Percentiles rank a stretch among this genome's conserved stretches.
Conservation (phyloP, 2,329 filamentous ascomycete species). For the Exophiala mesophila region DNA sequence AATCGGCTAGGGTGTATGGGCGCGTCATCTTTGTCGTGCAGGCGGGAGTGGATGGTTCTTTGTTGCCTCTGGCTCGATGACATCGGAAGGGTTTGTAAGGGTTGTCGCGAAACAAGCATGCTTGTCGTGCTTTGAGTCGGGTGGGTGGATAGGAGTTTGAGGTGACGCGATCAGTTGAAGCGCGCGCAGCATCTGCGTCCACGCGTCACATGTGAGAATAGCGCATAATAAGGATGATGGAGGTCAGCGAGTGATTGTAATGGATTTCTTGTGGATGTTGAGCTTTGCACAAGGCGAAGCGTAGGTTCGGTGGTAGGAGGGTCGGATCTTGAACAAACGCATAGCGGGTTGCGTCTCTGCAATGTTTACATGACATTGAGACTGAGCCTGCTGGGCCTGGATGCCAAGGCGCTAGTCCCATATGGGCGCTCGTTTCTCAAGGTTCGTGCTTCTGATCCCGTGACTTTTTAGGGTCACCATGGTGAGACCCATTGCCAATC, state of each 20-base stretch:
- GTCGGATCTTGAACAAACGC: background rate
- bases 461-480: too few relatives aligned
- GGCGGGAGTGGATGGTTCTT: slow-evolving; percentile 32
- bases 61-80: slow-evolving; percentile 26
- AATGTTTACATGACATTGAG: background rate
- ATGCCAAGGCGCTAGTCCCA: background rate
- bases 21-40: slow-evolving; percentile 34
- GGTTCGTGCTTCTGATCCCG: too few relatives aligned
- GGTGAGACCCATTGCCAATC: too few relatives aligned
- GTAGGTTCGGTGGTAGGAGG: background rate
- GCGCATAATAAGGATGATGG: slow-evolving; percentile 14
- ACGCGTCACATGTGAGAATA: background rate
- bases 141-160: background rate
- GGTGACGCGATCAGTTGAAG: background rate
- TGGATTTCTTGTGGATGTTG: background rate
- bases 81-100: slow-evolving; percentile 31
- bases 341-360: background rate
- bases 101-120: slow-evolving; percentile 30
- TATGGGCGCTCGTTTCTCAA: too few relatives aligned
- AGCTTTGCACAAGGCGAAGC: background rate
- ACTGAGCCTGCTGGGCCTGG: too few relatives aligned
- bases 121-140: slow-evolving; percentile 23
- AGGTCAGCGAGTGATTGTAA: slow-evolving; percentile 9
- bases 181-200: slow-evolving; percentile 4
- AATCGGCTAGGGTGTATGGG: slow-evolving; percentile 14